A percentile compares a stretch with the other conserved stretches of the same genome.
Evolutionary conservation across 768 basidiomycete genomes (phyloP).

Genomic region (Hypsizygus marmoreus): DNA sequence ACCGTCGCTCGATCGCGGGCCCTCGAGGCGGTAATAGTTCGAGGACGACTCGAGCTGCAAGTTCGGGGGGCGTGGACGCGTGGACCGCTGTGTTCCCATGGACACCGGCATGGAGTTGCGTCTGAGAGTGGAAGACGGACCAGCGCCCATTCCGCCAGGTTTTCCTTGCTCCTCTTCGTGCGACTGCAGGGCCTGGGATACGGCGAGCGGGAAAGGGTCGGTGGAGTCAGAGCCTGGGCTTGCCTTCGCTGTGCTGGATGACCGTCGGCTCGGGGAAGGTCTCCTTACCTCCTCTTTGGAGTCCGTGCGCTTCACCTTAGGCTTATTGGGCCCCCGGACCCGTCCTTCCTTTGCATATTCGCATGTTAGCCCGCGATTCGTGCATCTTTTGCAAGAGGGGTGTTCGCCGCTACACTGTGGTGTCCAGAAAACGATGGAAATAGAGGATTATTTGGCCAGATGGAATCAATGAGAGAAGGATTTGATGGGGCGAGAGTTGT

Average conservation of each 20-base stretch:
- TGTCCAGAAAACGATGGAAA: background rate
- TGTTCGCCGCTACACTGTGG: constrained; percentile 71
- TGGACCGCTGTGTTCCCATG: constrained; percentile 23
- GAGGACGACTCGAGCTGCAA: constrained; percentile 28
- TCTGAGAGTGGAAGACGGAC: no score
- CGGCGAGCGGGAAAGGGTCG: background rate
- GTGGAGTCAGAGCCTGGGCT: constrained; percentile 5
- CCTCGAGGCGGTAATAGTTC: constrained; percentile 14
- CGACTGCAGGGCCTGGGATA: constrained; percentile 6
- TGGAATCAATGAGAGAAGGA: background rate
- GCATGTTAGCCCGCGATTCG: constrained; percentile 57
- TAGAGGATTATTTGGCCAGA: constrained; percentile 5
- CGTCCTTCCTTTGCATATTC: constrained; percentile 70
- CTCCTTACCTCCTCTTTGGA: constrained; percentile 21
- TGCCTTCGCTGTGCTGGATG: background rate
- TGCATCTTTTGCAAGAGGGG: constrained; percentile 68
- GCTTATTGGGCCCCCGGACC: constrained; percentile 63
- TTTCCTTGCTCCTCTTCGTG: constrained; percentile 3
- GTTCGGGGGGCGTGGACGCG: constrained; percentile 30
- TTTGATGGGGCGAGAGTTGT: constrained; percentile 1
- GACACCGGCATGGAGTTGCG: constrained; percentile 17
- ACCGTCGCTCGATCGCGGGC: no score
- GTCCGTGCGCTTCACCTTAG: constrained; percentile 33
- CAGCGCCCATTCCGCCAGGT: no score
- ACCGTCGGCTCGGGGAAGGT: constrained; percentile 8